phyloP scores from a whole-genome alignment of 2,329 filamentous ascomycete genomes.

The Volutella citrinella region DNA sequence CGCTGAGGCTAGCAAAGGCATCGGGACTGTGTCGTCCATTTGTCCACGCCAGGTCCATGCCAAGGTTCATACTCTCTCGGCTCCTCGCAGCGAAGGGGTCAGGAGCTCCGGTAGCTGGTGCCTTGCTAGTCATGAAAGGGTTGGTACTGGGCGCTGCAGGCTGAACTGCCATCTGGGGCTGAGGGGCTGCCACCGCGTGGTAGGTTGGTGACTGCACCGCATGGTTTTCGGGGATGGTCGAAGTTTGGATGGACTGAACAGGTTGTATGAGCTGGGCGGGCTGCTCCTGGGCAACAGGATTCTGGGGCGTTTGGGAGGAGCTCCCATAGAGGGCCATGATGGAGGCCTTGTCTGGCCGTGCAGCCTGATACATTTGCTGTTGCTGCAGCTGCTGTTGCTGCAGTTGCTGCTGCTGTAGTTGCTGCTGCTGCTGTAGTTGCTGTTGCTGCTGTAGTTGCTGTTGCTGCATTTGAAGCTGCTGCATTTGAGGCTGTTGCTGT shows the following conservation, averaged over 20 bases:
- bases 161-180: conserved; percentile 29
- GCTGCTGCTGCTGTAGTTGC: conserved; percentile 22
- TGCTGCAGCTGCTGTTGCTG: conserved; percentile 27
- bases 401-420: conserved; percentile 21
- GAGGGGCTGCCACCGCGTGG: conserved; percentile 15
- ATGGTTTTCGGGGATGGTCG: conserved; percentile 29
- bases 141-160: conserved; percentile 49
- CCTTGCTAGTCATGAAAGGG: conserved; percentile 48
- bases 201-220: conserved; percentile 23
- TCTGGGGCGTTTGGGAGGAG: conserved; percentile 50
- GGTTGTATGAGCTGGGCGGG: conserved; percentile 18
- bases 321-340: conserved; percentile 74
- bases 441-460: conserved; percentile 19
- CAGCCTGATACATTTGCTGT: conserved; percentile 39
- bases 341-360: conserved; percentile 64
- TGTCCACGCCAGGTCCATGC: conserved; percentile 62
- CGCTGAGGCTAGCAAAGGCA: conserved; percentile 73
- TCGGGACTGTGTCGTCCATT: conserved; percentile 76
- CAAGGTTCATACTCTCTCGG: conserved; percentile 68
- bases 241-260: conserved; percentile 13
- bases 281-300: conserved; percentile 28
- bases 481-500: conserved; percentile 19
- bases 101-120: conserved; percentile 25
- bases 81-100: conserved; percentile 50
- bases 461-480: conserved; percentile 23